Percentiles rank a stretch among this genome's conserved stretches.
Evolutionary conservation across 2,329 filamentous ascomycete genomes (phyloP).

Genomic region (Myriosclerotinia curreyana): DNA sequence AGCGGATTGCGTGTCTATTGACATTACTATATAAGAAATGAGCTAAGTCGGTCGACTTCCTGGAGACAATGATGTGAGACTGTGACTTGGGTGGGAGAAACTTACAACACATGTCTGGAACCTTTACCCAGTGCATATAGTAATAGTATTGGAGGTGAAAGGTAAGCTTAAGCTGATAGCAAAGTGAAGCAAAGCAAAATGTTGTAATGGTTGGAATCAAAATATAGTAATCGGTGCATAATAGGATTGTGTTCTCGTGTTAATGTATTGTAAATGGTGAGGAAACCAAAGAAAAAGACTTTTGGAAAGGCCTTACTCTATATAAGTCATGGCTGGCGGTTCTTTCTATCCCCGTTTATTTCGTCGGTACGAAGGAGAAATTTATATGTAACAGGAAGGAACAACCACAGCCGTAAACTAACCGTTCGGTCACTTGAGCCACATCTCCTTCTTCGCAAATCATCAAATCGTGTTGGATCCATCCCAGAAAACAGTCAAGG

Average conservation of each 20-base stretch:
- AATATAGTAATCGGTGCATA: neutral
- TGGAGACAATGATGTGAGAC: neutral
- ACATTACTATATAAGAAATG: neutral
- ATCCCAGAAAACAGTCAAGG: no score
- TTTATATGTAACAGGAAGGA: neutral
- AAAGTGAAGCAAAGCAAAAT: neutral
- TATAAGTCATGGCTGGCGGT: neutral
- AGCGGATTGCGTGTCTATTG: constrained; percentile 7
- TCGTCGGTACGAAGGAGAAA: neutral
- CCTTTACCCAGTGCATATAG: neutral
- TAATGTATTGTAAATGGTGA: neutral
- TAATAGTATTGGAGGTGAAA: neutral
- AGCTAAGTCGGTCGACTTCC: neutral
- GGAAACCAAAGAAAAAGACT: neutral
- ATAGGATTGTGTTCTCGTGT: neutral
- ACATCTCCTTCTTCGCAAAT: no score
- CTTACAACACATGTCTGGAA: constrained; percentile 5
- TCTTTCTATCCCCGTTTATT: neutral
- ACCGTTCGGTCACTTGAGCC: neutral
- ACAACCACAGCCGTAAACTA: neutral
- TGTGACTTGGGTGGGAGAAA: neutral
- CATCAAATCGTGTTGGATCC: no score
- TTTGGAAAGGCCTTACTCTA: neutral
- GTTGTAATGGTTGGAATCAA: neutral
- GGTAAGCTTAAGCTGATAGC: neutral